Base-by-base conservation (phyloP, 208 protist genomes). In the Trypanosoma brucei region DNA sequence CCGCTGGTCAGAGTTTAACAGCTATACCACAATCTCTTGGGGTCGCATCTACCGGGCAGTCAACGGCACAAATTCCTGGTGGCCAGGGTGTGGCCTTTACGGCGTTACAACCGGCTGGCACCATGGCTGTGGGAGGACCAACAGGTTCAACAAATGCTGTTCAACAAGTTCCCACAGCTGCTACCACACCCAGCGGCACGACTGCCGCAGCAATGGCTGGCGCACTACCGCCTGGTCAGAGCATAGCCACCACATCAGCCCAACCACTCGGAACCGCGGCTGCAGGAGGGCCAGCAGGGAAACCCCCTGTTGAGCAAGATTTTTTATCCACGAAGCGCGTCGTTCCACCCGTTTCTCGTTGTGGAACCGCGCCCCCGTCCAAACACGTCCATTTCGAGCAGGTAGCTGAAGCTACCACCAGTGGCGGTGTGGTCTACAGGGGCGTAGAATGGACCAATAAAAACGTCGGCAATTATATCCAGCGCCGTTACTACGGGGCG, bases 391-490 rank as follows among this genome's bases (percentile, higher is more conserved):
- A 22, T 22, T 22, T 22, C 22, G 22, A 22, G 22, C 22, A 22
- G 22, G 22, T 22, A 22, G 22, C 22, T 22, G 59, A 48, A 1
- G 72, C 48, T 14, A 33, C 62, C n/a, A 50, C 46, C 3, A 39
- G 37, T 48, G 60, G 51, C 36, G 36, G 42, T 14, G 60, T n/a
- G 7, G n/a, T 42, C 38, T 72, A 69, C 55, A 57, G 70, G 42
- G 70, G 68, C 0, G 57, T 88, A 9, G 59, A 65, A 48, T 94
- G 88, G 85, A 86, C 81, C 4, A 94, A 94, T 69, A 86, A 86
- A 14, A 84, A 94, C 59, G 88, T 94, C 2, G 84, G 84, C 36
- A 82, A 88, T 70, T 94, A 94, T 72, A 94, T 94, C 52, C 83
- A 87, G 64, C 84, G 88, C 0, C 84, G 88, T 31, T 94, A 91